Percentiles rank a stretch among this genome's conserved stretches.
Evolutionary conservation across 805 yeast species (phyloP).

Genomic region (Wickerhamomyces ciferrii): DNA sequence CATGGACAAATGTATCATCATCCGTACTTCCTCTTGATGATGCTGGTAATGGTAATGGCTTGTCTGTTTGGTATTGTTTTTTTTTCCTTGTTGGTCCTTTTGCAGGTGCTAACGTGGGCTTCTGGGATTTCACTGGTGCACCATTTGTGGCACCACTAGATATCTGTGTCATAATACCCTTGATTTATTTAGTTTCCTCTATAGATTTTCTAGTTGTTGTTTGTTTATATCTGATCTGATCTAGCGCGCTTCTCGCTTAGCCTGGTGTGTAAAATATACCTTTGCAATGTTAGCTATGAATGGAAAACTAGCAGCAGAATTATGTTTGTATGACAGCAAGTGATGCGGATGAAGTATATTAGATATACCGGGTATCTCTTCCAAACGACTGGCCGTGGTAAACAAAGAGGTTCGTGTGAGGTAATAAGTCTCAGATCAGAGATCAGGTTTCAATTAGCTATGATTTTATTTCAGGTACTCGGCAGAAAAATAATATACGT

Average conservation of each 20-base stretch:
- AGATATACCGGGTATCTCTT: background rate
- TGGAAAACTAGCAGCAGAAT: background rate
- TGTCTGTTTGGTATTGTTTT: conserved; percentile 1
- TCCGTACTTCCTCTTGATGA: background rate
- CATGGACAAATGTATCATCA: conserved; percentile 25
- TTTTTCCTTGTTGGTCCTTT: conserved; percentile 5
- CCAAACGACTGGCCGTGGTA: background rate
- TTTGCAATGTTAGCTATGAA: background rate
- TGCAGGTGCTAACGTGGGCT: background rate
- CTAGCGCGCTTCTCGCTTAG: background rate
- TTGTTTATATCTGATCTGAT: background rate
- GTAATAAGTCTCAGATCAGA: background rate
- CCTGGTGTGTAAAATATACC: background rate
- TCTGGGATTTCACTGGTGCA: background rate
- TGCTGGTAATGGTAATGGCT: conserved; percentile 6
- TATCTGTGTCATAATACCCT: background rate
- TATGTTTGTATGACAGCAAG: too few species aligned
- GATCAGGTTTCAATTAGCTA: background rate
- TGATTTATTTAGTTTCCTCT: background rate
- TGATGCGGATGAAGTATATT: too few species aligned
- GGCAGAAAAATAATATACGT: background rate
- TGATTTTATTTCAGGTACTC: background rate
- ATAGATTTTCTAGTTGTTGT: too few species aligned
- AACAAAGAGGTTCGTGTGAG: background rate
- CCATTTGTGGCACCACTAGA: background rate